Evolutionary conservation across 139 green algal species (phyloP), one percentile per base, ranked within the genome.

Genomic region (Coelastrella sp.): DNA sequence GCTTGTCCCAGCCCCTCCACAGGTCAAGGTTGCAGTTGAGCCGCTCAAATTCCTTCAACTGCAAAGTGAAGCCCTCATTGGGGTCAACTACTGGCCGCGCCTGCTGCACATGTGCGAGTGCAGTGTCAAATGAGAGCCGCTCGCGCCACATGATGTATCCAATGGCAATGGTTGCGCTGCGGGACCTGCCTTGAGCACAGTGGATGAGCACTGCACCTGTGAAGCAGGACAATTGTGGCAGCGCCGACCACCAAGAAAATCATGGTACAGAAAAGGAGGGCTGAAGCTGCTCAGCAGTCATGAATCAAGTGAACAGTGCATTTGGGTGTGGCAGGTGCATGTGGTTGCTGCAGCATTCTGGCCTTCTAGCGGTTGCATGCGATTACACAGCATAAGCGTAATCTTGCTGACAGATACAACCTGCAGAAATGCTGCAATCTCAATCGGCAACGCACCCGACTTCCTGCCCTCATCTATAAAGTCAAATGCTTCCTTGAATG

Each of bases 151-250:
- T 99, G 68, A 98, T 88, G 90, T 97, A 99, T 6, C 94, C 96
- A 27, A 99, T 98, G n/a, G 91, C 93, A 4, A 99, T 91, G 0
- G 95, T 95, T 8, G 94, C 93, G 49, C 94, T 97, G 58, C 98
- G 93, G 4, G 96, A 99, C 58, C 99, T 96, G 14, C 98, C 98
- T 89, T 98, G 97, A 0, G 94, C 97, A 94, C 97, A 99, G 93
- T 93, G 90, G 49, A 93, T 88, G 14, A 94, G 88, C 65, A 92
- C 90, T 22, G 24, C 85, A 35, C 90, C 92, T 92, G 58, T 58
- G 20, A 7, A 24, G 35, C 35, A 49, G 35, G 35, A 49, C 1
- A 3, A 49, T 49, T 1, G 35, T 49, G 35, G 3, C 35, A 49
- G 35, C 3, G 3, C 3, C 35, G 3, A 49, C 1, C 35, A 49